Percentiles rank a stretch among this genome's conserved stretches.
Conservation (phyloP, 2,329 filamentous ascomycete genomes). For the Domatiomyces catenatus region DNA sequence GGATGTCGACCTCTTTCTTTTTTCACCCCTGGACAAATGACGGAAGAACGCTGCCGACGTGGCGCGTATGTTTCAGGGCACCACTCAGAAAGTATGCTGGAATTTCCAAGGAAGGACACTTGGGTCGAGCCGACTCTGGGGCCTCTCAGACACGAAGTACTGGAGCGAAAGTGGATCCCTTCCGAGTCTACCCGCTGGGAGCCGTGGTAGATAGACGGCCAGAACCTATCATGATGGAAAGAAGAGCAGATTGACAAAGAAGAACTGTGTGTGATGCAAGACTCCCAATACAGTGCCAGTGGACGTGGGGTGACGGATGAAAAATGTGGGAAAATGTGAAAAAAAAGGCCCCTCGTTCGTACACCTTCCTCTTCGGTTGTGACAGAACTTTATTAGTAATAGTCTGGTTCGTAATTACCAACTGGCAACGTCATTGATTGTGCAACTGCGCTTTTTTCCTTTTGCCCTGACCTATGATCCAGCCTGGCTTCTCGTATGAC, state of each 20-base stretch:
- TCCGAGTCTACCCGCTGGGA: background rate
- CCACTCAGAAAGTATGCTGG: background rate
- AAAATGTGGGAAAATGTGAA: too few species aligned
- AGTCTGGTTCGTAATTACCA: too few species aligned
- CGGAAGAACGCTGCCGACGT: background rate
- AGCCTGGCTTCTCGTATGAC: too few species aligned
- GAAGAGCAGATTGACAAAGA: background rate
- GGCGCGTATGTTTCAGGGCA: background rate
- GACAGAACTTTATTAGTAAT: too few species aligned
- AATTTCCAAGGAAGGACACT: background rate
- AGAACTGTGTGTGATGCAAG: background rate
- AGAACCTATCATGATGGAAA: background rate
- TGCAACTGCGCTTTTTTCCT: too few species aligned
- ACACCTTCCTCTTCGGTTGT: too few species aligned
- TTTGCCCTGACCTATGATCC: too few species aligned
- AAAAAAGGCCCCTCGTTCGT: too few species aligned
- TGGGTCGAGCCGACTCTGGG: background rate
- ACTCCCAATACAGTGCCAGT: too few species aligned
- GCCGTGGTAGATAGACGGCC: background rate
- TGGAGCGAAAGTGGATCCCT: background rate
- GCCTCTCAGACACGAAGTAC: background rate
- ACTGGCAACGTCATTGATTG: too few species aligned
- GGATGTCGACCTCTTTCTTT: constrained; percentile 7
- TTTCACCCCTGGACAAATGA: background rate
- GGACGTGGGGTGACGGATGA: too few species aligned